phyloP scores from a whole-genome alignment of 1,139 yeast genomes.

The Saccharomyces hybrid region DNA sequence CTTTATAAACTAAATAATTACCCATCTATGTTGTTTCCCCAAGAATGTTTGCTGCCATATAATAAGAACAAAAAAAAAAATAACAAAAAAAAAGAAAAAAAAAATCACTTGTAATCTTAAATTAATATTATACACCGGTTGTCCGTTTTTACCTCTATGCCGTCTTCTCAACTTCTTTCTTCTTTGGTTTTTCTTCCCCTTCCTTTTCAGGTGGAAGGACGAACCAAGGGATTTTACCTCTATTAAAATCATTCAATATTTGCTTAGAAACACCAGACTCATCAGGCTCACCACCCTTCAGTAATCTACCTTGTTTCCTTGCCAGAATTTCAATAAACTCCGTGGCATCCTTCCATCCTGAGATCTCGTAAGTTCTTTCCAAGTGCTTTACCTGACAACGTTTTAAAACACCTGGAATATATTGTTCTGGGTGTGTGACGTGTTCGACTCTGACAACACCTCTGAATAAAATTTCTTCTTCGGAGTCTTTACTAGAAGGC shows the following conservation, averaged over 20 bases:
- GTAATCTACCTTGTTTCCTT: slow-evolving; percentile 81
- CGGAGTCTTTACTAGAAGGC: slow-evolving; percentile 81
- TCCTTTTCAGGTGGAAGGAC: slow-evolving; percentile 72
- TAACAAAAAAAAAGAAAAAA: slow-evolving; percentile 3
- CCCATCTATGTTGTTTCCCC: background rate
- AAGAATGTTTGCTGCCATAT: background rate
- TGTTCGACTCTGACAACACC: slow-evolving; percentile 98
- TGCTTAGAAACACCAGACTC: slow-evolving; percentile 89
- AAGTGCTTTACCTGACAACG: slow-evolving; percentile 87
- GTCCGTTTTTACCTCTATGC: slow-evolving; percentile 1
- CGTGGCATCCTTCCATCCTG: slow-evolving; percentile 81
- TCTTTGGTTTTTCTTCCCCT: slow-evolving; percentile 39
- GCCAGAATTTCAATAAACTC: slow-evolving; percentile 89
- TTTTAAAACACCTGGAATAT: slow-evolving; percentile 75
- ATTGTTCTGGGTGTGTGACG: slow-evolving; percentile 91
- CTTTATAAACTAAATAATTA: background rate
- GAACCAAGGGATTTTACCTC: slow-evolving; percentile 98
- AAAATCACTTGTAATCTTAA: slow-evolving; percentile 4
- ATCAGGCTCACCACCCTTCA: slow-evolving; percentile 98
- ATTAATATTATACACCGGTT: slow-evolving; percentile 3
- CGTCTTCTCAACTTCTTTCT: background rate
- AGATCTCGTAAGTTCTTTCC: slow-evolving; percentile 90
- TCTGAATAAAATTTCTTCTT: slow-evolving; percentile 88
- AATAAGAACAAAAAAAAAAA: background rate
- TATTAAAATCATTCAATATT: slow-evolving; percentile 85